phyloP scores from a whole-genome alignment of 1,284 basidiomycete species.

The Ustilago tritici region DNA sequence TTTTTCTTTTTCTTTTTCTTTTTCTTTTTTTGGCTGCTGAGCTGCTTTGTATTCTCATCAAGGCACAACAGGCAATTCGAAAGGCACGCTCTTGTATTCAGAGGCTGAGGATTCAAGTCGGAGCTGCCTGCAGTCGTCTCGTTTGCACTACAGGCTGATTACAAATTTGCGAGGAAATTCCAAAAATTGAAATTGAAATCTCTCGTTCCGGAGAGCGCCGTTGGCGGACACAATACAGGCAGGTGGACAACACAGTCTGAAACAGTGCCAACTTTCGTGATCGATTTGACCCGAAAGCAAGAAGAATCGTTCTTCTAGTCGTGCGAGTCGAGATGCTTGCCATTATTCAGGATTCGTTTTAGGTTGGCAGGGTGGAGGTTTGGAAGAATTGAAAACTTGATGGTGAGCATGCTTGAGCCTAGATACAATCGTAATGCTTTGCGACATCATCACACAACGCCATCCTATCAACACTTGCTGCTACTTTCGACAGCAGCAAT shows the following conservation, averaged over 20 bases:
- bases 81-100: neutral
- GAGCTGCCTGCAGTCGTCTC: neutral
- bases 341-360: constrained; percentile 6
- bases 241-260: neutral
- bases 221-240: neutral
- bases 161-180: neutral
- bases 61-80: neutral
- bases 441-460: neutral
- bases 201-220: constrained; percentile 39
- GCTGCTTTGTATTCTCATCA: constrained; percentile 3
- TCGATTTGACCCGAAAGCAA: constrained; percentile 28
- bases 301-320: constrained; percentile 11
- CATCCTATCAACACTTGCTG: neutral
- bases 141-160: neutral
- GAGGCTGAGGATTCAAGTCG: neutral
- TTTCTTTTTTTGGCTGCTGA: neutral
- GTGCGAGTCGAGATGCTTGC: constrained; percentile 21
- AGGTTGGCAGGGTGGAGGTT: constrained; percentile 32
- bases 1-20: no score
- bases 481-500: neutral
- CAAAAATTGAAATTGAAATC: neutral
- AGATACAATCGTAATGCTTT: neutral
- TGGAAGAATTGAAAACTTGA: constrained; percentile 18
- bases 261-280: constrained; percentile 26
- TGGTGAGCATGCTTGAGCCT: neutral